Evolutionary conservation across 257 asterid species (phyloP).

Genomic region (Coffea canephora): DNA sequence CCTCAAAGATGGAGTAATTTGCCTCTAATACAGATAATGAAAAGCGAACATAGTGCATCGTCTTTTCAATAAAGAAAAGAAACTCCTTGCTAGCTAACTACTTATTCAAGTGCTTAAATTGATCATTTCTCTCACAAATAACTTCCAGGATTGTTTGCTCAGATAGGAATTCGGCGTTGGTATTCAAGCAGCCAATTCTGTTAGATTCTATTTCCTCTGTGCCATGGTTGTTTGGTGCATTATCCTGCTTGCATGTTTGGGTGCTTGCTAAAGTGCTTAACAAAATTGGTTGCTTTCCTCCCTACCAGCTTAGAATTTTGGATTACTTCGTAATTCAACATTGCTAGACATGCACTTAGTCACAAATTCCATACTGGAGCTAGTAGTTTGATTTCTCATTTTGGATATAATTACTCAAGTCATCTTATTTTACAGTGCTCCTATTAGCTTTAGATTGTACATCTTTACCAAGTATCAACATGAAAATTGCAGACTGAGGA

Average conservation of each 20-base stretch:
- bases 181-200: neutral
- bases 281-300: neutral
- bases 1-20: neutral
- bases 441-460: neutral
- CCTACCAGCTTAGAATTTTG: neutral
- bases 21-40: neutral
- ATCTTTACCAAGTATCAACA: neutral
- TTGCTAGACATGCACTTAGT: neutral
- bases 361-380: neutral
- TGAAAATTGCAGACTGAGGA: conserved; percentile 54
- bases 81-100: neutral
- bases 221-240: neutral
- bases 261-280: neutral
- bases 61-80: neutral
- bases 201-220: neutral
- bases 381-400: neutral
- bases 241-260: neutral
- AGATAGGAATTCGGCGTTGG: neutral
- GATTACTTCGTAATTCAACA: neutral
- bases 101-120: neutral
- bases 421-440: neutral
- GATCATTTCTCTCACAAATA: neutral
- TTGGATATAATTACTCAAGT: neutral
- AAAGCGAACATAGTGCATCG: neutral
- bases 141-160: neutral